Evolutionary conservation across 2,329 filamentous ascomycete species (phyloP).

Genomic region (Kalmusia sp.): DNA sequence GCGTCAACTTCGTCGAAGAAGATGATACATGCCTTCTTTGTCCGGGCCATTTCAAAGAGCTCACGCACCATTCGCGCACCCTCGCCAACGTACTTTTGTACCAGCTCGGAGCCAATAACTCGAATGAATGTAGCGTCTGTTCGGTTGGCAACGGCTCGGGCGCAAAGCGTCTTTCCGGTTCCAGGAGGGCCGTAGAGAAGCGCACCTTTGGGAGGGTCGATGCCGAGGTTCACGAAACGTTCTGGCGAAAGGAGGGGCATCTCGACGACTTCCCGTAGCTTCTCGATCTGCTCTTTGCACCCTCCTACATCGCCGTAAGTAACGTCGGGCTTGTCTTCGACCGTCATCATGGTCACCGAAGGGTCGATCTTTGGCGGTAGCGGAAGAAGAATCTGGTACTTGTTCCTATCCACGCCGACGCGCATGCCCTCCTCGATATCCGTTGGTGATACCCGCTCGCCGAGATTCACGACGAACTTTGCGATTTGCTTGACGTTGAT

Average conservation of each 20-base stretch:
- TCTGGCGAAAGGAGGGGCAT: constrained; percentile 97
- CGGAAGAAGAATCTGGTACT: constrained; percentile 98
- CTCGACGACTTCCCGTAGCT: constrained; percentile 96
- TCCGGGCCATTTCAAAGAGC: constrained; percentile 98
- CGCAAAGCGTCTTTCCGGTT: constrained; percentile 99
- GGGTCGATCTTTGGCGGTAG: constrained; percentile 98
- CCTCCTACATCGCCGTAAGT: constrained; percentile 98
- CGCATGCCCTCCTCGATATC: constrained; percentile 99
- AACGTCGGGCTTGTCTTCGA: constrained; percentile 99
- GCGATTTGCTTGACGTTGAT: constrained; percentile 99
- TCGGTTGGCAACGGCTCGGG: constrained; percentile 94
- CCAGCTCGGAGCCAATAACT: constrained; percentile 96
- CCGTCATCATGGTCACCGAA: constrained; percentile 99
- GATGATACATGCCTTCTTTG: constrained; percentile 99
- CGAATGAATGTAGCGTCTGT: constrained; percentile 99
- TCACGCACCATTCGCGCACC: constrained; percentile 98
- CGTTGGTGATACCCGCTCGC: constrained; percentile 94
- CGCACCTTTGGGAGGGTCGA: constrained; percentile 97
- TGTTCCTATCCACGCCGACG: constrained; percentile 96
- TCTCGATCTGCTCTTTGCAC: constrained; percentile 99
- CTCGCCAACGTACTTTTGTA: constrained; percentile 99
- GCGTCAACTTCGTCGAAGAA: constrained; percentile 99
- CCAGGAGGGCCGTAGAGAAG: constrained; percentile 95
- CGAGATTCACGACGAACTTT: constrained; percentile 98
- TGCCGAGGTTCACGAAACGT: constrained; percentile 97